Conservation (phyloP, 768 basidiomycete genomes). For the Auricularia sp. region DNA sequence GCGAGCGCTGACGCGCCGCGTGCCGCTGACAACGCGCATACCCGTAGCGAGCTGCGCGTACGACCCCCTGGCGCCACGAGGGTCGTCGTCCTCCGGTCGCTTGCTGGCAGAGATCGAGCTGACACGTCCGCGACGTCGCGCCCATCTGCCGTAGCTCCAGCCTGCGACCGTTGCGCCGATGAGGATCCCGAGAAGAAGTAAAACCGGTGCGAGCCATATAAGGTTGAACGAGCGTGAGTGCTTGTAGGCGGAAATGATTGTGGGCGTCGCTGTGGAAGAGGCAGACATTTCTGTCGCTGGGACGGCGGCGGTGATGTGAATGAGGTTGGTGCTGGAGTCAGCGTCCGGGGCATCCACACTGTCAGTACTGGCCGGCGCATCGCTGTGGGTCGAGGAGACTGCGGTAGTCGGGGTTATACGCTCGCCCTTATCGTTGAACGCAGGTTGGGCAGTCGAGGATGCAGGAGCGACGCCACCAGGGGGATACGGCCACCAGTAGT, state of each 20-base stretch:
- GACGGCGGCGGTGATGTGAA: constrained; percentile 27
- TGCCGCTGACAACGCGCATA: not conserved
- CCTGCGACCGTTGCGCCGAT: constrained; percentile 24
- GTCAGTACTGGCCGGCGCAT: not conserved
- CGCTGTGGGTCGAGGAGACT: not conserved
- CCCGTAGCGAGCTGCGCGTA: not conserved
- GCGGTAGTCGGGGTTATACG: constrained; percentile 8
- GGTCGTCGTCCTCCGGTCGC: not conserved
- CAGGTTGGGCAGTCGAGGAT: not conserved
- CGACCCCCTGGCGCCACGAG: not conserved
- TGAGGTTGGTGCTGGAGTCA: constrained; percentile 7
- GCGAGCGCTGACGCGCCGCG: not conserved
- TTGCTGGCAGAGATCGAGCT: not conserved
- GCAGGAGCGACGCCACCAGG: constrained; percentile 17
- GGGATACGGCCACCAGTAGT: constrained; percentile 33
- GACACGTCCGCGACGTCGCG: not conserved
- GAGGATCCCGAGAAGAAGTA: constrained; percentile 24
- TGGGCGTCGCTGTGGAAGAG: constrained; percentile 5
- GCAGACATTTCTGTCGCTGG: constrained; percentile 13
- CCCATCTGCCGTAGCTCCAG: constrained; percentile 11
- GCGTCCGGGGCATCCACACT: not conserved
- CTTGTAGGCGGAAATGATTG: constrained; percentile 5
- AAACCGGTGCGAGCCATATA: constrained; percentile 19
- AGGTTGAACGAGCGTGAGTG: not conserved
- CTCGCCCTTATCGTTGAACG: constrained; percentile 9